Evolutionary conservation across 371 early-diverging fungal species (phyloP), one percentile per base, ranked within the genome.

Genomic region (Mortierella sp.): DNA sequence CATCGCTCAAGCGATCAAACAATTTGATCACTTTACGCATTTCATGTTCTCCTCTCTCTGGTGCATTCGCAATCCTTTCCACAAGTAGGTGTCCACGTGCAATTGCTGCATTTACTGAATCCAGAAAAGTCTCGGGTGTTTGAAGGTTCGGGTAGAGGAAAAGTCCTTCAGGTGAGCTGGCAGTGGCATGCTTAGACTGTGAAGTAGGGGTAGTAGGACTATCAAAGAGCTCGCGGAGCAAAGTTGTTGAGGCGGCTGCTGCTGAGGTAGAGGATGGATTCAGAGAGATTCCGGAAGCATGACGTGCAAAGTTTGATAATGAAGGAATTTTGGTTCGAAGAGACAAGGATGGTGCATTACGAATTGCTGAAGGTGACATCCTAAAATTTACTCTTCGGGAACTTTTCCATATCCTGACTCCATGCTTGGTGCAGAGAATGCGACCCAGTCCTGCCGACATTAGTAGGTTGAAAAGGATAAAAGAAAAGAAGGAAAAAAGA

Each of bases 1-100:
- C 87, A 80, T 98, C 97, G 34, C 95, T 94, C n/a, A 98, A 85
- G 57, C 92, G 84, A 77, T 98, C 98, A 51, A 98, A 87, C 49
- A 93, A 85, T 70, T 94, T 94, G 57, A 97, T 91, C 6, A 95
- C 92, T 61, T 84, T 86, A 23, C 85, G 76, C 88, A 93, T 87
- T 72, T 93, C 93, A 10, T 66, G 72, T n/a, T 77, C 83, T 0
- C 87, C 88, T 57, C 85, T 84, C 19, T 84, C 82, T 3, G 88
- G 89, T 42, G 92, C 92, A 51, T 83, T 83, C 32, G 86, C 85
- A 26, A 92, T 90, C 53, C 89, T 72, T 58, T 90, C 86, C 0
- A 90, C 90, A 22, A 92, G 72, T 29, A 89, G 74, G 64, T 89
- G 86, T 0, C 88, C 88, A 29, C 87, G 77, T 35, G 81, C 81